Evolutionary conservation across 805 yeast genomes (phyloP).

Genomic region (Cyberlindnera xylosilytica): DNA sequence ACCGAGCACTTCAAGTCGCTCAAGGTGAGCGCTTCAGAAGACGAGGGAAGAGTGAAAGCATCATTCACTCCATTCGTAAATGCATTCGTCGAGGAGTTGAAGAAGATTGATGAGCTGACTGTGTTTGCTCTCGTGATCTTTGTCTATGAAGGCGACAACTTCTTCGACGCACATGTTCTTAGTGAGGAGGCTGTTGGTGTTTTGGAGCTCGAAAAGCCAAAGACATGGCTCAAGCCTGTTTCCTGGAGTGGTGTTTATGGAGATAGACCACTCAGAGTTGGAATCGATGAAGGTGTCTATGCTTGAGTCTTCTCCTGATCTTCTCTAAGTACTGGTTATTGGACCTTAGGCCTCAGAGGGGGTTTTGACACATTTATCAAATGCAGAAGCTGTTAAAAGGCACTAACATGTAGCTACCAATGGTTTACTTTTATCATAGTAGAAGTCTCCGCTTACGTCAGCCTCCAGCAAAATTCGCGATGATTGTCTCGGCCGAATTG

Average conservation of each 20-base stretch:
- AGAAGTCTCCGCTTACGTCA: too few species aligned
- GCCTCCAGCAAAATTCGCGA: too few species aligned
- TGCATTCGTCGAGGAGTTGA: conserved; percentile 11
- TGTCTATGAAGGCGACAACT: conserved; percentile 91
- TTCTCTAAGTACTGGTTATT: too few species aligned
- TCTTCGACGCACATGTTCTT: conserved; percentile 59
- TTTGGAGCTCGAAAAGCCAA: conserved; percentile 13
- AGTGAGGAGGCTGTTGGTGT: conserved; percentile 29
- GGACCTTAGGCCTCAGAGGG: too few species aligned
- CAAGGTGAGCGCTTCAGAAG: conserved; percentile 7
- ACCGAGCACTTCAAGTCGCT: conserved; percentile 19
- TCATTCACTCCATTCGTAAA: conserved; percentile 16
- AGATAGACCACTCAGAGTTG: conserved; percentile 56
- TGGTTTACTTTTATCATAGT: too few species aligned
- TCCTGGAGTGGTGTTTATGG: conserved; percentile 92
- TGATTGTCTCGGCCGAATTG: neutral
- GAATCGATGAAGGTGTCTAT: conserved; percentile 76
- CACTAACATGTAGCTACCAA: too few species aligned
- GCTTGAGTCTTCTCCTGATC: too few species aligned
- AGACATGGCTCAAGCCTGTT: conserved; percentile 51
- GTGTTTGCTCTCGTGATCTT: conserved; percentile 48
- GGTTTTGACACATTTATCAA: too few species aligned
- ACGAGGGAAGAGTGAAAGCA: conserved; percentile 5
- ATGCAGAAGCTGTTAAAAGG: too few species aligned
- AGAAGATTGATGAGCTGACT: conserved; percentile 11